A percentile compares a stretch with the other conserved stretches of the same genome.
phyloP scores from a whole-genome alignment of 2,329 filamentous ascomycete species.

The Cytospora chrysosperma region DNA sequence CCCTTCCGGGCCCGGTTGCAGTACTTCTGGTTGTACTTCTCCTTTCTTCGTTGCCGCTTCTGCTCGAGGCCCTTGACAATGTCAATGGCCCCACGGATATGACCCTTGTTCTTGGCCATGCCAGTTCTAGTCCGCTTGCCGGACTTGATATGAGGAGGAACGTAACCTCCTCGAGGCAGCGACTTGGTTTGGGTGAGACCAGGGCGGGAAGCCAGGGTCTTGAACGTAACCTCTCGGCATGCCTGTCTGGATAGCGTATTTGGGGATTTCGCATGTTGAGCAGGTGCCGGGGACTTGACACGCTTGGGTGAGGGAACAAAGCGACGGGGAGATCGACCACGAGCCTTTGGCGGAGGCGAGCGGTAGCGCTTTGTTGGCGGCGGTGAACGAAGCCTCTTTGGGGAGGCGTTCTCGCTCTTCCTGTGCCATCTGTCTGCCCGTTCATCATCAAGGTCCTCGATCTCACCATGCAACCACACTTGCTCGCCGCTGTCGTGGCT shows the following conservation, averaged over 20 bases:
- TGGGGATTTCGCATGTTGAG: constrained; percentile 50
- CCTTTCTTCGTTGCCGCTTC: constrained; percentile 87
- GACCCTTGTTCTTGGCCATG: constrained; percentile 49
- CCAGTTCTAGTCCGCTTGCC: constrained; percentile 32
- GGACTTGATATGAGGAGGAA: constrained; percentile 57
- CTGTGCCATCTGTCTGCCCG: constrained; percentile 49
- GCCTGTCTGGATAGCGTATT: constrained; percentile 44
- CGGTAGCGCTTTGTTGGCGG: constrained; percentile 47
- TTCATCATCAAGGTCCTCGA: constrained; percentile 65
- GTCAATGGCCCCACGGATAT: constrained; percentile 90
- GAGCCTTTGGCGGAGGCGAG: constrained; percentile 52
- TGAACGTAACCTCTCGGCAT: constrained; percentile 42
- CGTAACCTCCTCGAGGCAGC: constrained; percentile 73
- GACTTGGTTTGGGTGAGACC: constrained; percentile 79
- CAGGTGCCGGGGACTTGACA: constrained; percentile 68
- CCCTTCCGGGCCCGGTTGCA: constrained; percentile 78
- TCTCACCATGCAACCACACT: constrained; percentile 68
- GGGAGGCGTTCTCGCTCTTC: constrained; percentile 53
- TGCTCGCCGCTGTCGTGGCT: constrained; percentile 65
- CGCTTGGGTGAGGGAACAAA: constrained; percentile 72
- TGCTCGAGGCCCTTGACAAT: constrained; percentile 95
- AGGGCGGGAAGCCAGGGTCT: constrained; percentile 57
- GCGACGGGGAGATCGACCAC: constrained; percentile 56
- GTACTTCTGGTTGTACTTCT: constrained; percentile 88
- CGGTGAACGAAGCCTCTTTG: constrained; percentile 60